Percentiles rank a stretch among this genome's conserved stretches.
Conservation (phyloP, 2,329 filamentous ascomycete genomes). For the Trichoderma simmonsii region DNA sequence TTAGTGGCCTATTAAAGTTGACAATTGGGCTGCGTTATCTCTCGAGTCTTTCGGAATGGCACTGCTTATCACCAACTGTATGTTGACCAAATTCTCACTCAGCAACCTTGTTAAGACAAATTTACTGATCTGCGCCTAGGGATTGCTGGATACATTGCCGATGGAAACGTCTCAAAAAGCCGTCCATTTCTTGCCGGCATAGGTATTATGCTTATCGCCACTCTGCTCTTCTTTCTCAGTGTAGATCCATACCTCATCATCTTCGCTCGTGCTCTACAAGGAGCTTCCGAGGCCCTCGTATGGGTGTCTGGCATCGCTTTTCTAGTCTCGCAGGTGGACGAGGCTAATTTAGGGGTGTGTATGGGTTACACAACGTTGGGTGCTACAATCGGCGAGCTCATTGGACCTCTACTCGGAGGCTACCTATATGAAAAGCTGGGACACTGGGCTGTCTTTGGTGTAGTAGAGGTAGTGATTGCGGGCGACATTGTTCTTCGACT, state of each 20-base stretch:
- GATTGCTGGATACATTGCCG: conserved; percentile 16
- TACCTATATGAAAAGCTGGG: conserved; percentile 14
- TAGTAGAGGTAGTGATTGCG: conserved; percentile 1
- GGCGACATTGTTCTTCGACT: conserved; percentile 5
- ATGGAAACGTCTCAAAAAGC: conserved; percentile 16
- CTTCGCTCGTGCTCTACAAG: conserved; percentile 12
- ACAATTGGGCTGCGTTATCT: conserved; percentile 12
- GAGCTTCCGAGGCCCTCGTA: conserved; percentile 15
- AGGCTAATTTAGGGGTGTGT: conserved; percentile 11
- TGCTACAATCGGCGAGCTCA: conserved; percentile 15
- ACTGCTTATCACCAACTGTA: conserved; percentile 14
- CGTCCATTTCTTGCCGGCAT: conserved; percentile 14
- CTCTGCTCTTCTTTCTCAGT: conserved; percentile 16
- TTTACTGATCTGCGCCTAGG: background rate
- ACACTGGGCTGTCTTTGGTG: conserved; percentile 14
- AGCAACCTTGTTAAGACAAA: background rate
- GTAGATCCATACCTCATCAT: conserved; percentile 10
- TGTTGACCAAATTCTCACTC: background rate
- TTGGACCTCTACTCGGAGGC: conserved; percentile 10
- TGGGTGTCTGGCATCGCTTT: conserved; percentile 18
- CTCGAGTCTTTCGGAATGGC: conserved; percentile 17
- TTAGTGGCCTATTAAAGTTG: background rate
- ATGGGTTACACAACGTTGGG: conserved; percentile 17
- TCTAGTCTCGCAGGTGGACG: conserved; percentile 15
- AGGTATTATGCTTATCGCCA: conserved; percentile 14